Conservation (phyloP, 2,329 filamentous ascomycete genomes). For the Aspergillus sp. region DNA sequence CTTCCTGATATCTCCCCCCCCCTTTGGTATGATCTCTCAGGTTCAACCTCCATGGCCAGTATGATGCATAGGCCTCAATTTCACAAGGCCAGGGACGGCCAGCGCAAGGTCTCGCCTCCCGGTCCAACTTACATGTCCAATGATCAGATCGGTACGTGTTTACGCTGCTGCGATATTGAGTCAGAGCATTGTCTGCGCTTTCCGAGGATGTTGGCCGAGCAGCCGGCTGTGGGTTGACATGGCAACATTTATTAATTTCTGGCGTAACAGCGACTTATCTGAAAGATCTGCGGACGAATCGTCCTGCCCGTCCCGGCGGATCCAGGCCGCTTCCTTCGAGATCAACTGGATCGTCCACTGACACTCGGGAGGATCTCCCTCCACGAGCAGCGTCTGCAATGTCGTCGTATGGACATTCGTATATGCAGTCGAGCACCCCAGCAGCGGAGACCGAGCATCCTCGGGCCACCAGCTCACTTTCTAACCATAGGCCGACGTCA, state of each 20-base stretch:
- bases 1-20: constrained; percentile 2
- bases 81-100: constrained; percentile 33
- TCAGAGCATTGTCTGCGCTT: constrained; percentile 20
- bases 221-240: constrained; percentile 18
- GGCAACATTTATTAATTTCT: constrained; percentile 13
- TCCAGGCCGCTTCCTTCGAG: constrained; percentile 61
- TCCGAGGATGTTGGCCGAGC: constrained; percentile 20
- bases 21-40: constrained; percentile 11
- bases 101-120: constrained; percentile 50
- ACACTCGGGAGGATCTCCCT: constrained; percentile 34
- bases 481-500: constrained; percentile 38
- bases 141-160: constrained; percentile 50
- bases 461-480: constrained; percentile 45
- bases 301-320: constrained; percentile 59
- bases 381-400: constrained; percentile 48
- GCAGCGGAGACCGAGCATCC: constrained; percentile 29
- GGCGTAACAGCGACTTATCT: constrained; percentile 58
- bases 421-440: constrained; percentile 20
- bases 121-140: constrained; percentile 50
- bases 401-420: constrained; percentile 36
- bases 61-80: constrained; percentile 43
- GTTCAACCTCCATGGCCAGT: constrained; percentile 13
- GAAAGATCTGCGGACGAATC: constrained; percentile 60
- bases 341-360: constrained; percentile 34
- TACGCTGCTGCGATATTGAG: constrained; percentile 18